Conservation (phyloP, 257 asterid species). For the Misopates orontium region DNA sequence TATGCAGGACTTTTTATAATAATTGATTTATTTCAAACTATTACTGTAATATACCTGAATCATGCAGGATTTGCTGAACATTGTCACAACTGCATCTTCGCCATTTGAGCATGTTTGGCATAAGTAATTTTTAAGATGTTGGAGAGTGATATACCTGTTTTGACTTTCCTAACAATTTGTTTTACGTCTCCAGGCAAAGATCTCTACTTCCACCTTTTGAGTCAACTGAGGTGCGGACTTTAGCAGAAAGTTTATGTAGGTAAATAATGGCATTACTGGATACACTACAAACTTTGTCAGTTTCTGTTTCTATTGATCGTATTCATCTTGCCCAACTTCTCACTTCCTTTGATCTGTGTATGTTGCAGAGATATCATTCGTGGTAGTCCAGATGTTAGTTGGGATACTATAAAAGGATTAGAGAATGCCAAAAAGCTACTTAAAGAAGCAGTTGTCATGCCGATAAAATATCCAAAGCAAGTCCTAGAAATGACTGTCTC, state of each 20-base stretch:
- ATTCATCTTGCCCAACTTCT: conserved; percentile 24
- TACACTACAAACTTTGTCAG: conserved; percentile 10
- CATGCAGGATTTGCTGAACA: conserved; percentile 11
- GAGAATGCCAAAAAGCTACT: conserved; percentile 92
- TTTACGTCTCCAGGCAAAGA: conserved; percentile 58
- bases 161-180: too few species aligned
- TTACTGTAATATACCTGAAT: background rate
- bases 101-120: background rate
- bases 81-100: conserved; percentile 1
- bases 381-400: conserved; percentile 91
- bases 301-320: conserved; percentile 21
- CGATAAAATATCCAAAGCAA: conserved; percentile 95
- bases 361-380: conserved; percentile 86
- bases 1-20: background rate
- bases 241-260: conserved; percentile 95
- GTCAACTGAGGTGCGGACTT: conserved; percentile 86
- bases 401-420: conserved; percentile 91
- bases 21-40: too few species aligned
- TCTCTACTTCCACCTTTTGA: conserved; percentile 91
- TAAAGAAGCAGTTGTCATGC: conserved; percentile 99
- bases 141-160: too few species aligned
- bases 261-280: conserved; percentile 32
- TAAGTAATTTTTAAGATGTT: background rate
- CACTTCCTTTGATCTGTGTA: conserved; percentile 14
- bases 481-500: conserved; percentile 28